Evolutionary conservation across 805 yeast species (phyloP), one percentile per base, ranked within the genome.

Genomic region (Candida pini): DNA sequence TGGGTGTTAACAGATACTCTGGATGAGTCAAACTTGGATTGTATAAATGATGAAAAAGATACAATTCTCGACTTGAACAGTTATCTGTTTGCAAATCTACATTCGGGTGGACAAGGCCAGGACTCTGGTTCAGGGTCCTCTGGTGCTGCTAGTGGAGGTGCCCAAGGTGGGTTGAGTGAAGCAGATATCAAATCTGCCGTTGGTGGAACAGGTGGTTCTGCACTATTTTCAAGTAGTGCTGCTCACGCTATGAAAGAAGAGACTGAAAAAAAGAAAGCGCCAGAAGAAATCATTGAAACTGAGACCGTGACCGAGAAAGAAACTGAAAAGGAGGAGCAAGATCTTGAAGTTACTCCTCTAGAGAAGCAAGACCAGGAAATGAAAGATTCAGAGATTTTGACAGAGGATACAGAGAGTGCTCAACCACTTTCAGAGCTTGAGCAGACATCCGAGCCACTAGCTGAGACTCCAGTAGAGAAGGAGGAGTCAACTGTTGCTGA

Each of bases 151-250:
- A 28, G 26, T 15, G 33, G 32, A 14, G 40, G 36, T 26, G 44
- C 34, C 4, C 47, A 39, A 16, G 38, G 36, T 17, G 63, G 62
- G 1, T 42, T 63, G 32, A 47, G 61, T n/a, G 62, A 53, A 34
- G 65, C 65, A 2, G 68, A 63, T 45, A 62, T 63, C 20, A 58
- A 64, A 35, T 66, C 65, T 20, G 69, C 69, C 1, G 68, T 61
- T 12, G 66, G 68, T 18, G 70, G 64, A 18, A 41, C 54, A 20
- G 58, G 55, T 22, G 57, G 49, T n/a, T 51, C 51, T 12, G 43
- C 46, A 8, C 34, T 54, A 18, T 56, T 58, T 28, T 52, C 61
- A 3, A 54, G 57, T 40, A 49, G 59, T 40, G 56, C 58, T 3
- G 60, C 60, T 12, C 51, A 43, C 30, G 48, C 45, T 12, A 12